Evolutionary conservation across 2,329 filamentous ascomycete species (phyloP).

Genomic region (Podosphaera fusca): DNA sequence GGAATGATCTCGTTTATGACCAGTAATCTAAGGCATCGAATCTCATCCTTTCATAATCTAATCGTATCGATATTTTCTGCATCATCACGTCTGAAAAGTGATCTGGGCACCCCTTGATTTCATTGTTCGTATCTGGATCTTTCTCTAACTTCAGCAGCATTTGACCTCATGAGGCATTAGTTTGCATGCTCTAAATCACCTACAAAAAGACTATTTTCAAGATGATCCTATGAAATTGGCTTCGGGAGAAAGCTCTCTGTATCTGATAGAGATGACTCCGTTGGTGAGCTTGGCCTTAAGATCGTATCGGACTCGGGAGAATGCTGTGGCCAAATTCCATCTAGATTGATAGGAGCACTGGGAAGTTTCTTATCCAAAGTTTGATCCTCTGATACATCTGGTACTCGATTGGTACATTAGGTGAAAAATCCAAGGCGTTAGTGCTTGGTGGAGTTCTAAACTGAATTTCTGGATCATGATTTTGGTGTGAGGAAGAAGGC

Average conservation of each 20-base stretch:
- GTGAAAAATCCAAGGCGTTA: not conserved
- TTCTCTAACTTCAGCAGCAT: no score
- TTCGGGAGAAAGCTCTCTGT: not conserved
- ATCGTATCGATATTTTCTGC: no score
- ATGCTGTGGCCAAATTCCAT: not conserved
- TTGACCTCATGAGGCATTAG: no score
- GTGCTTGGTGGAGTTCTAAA: not conserved
- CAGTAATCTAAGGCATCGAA: no score
- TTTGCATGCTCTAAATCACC: not conserved
- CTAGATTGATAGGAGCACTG: not conserved
- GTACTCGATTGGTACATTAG: not conserved
- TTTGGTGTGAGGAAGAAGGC: not conserved
- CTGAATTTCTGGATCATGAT: not conserved
- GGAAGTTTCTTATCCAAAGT: not conserved
- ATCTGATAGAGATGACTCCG: not conserved
- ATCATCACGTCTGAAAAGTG: no score
- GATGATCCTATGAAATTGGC: not conserved
- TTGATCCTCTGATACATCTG: not conserved
- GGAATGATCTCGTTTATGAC: no score
- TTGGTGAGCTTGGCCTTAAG: not conserved
- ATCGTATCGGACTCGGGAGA: not conserved
- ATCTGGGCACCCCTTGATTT: no score
- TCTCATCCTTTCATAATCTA: no score
- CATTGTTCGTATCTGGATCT: no score
- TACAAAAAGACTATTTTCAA: not conserved